Conservation (phyloP, 805 yeast species). For the Yarrowia sp. region DNA sequence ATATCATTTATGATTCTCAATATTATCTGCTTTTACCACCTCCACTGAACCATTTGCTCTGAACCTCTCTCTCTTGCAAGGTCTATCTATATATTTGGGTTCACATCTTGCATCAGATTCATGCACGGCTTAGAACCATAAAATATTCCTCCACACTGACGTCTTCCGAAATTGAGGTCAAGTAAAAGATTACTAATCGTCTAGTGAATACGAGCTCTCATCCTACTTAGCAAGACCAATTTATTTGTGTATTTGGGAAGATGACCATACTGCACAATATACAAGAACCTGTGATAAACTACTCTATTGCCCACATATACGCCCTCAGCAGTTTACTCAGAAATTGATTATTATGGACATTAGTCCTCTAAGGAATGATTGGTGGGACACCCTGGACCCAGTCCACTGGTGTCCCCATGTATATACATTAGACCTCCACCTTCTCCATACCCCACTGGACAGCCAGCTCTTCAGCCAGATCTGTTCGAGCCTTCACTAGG, state of each 20-base stretch:
- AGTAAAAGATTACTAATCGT: no score
- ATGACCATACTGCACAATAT: no score
- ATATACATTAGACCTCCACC: slow-evolving; percentile 6
- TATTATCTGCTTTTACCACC: neutral
- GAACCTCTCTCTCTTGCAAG: neutral
- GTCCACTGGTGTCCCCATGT: neutral
- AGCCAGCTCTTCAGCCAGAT: neutral
- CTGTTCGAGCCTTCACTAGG: slow-evolving; percentile 8
- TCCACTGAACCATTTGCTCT: neutral
- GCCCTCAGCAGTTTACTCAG: no score
- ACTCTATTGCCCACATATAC: no score
- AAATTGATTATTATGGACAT: neutral
- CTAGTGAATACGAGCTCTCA: no score
- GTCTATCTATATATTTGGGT: neutral
- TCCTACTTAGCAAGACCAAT: no score
- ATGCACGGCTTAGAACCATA: neutral
- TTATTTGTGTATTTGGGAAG: no score
- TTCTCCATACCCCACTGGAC: neutral
- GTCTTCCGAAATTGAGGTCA: no score
- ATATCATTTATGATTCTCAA: no score
- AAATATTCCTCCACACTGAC: no score
- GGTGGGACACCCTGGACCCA: neutral
- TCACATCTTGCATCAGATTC: neutral
- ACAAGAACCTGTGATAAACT: no score
- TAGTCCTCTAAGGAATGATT: slow-evolving; percentile 1